These are phyloP conservation scores for Picea glauca DNA, from an alignment of 75 land plant species.

Conservation along the genomic window DNA sequence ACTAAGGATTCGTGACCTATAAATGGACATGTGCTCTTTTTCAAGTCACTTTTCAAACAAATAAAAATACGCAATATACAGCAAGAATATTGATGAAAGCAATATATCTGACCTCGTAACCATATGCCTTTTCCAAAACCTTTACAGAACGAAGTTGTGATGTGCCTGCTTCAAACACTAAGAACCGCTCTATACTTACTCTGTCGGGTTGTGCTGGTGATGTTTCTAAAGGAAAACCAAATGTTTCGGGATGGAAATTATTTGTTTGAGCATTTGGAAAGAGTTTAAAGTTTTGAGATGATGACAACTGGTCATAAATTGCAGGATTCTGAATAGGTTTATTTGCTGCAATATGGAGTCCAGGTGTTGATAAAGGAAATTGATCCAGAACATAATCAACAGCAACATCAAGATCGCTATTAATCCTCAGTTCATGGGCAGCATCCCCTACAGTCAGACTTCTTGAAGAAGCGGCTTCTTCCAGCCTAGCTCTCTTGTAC, in stretches of 20 bases:
- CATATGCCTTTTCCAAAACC: slow-evolving; percentile 76
- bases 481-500: slow-evolving; percentile 28
- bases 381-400: slow-evolving; percentile 9
- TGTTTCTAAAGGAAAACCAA: slow-evolving; percentile 23
- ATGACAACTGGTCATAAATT: slow-evolving; percentile 69
- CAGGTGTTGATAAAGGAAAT: slow-evolving; percentile 15
- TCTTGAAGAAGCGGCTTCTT: slow-evolving; percentile 4
- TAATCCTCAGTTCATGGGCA: slow-evolving; percentile 12
- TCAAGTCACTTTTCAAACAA: no score
- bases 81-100: neutral
- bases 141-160: slow-evolving; percentile 72
- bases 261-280: slow-evolving; percentile 53
- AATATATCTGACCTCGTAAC: slow-evolving; percentile 65
- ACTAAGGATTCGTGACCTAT: no score
- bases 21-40: no score
- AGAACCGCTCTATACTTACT: slow-evolving; percentile 48
- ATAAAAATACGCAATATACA: no score
- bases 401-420: slow-evolving; percentile 18
- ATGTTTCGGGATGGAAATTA: slow-evolving; percentile 49
- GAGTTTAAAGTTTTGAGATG: slow-evolving; percentile 52
- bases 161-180: slow-evolving; percentile 64
- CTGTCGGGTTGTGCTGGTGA: slow-evolving; percentile 56
- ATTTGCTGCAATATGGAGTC: slow-evolving; percentile 69
- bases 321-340: slow-evolving; percentile 67
- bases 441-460: slow-evolving; percentile 20